A percentile compares a stretch with the other conserved stretches of the same genome.
phyloP scores from a whole-genome alignment of 805 yeast species.

The Aciculoconidium aculeatum region DNA sequence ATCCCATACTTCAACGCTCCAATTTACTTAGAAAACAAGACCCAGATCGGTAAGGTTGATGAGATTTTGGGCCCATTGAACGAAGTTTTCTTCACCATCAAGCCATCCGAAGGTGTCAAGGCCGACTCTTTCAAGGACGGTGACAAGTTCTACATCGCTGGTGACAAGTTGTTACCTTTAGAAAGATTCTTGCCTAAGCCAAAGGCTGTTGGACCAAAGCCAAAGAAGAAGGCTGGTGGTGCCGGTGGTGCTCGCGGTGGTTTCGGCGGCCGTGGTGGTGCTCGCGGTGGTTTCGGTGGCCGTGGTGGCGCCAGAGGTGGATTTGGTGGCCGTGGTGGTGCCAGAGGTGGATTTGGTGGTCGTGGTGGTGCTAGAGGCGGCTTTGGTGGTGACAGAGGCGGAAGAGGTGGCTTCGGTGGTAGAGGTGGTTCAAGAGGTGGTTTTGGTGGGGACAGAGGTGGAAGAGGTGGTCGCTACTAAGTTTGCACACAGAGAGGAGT shows the following conservation, averaged over 20 bases:
- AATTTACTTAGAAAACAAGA: constrained; percentile 91
- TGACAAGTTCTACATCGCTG: constrained; percentile 92
- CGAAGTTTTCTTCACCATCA: constrained; percentile 96
- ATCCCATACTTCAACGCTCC: constrained; percentile 99
- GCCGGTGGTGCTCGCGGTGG: constrained; percentile 45
- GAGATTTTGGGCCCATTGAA: constrained; percentile 97
- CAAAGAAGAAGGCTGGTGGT: constrained; percentile 62
- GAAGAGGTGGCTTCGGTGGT: constrained; percentile 31
- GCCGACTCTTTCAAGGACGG: constrained; percentile 92
- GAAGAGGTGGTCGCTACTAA: constrained; percentile 23
- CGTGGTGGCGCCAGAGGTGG: constrained; percentile 23
- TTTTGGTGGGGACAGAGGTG: constrained; percentile 38
- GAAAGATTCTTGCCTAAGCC: constrained; percentile 98
- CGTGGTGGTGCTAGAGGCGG: constrained; percentile 38
- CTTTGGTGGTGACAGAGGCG: constrained; percentile 24
- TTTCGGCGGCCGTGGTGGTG: constrained; percentile 32
- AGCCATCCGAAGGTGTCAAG: constrained; percentile 94
- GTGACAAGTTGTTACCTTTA: constrained; percentile 90
- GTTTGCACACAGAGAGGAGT: no score
- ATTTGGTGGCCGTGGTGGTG: constrained; percentile 31
- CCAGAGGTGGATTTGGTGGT: constrained; percentile 22
- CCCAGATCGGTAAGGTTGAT: constrained; percentile 95
- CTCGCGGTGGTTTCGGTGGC: constrained; percentile 20
- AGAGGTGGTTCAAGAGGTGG: constrained; percentile 43
- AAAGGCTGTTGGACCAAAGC: constrained; percentile 77